phyloP scores from a whole-genome alignment of 768 basidiomycete genomes.

The Cystobasidium ongulense region DNA sequence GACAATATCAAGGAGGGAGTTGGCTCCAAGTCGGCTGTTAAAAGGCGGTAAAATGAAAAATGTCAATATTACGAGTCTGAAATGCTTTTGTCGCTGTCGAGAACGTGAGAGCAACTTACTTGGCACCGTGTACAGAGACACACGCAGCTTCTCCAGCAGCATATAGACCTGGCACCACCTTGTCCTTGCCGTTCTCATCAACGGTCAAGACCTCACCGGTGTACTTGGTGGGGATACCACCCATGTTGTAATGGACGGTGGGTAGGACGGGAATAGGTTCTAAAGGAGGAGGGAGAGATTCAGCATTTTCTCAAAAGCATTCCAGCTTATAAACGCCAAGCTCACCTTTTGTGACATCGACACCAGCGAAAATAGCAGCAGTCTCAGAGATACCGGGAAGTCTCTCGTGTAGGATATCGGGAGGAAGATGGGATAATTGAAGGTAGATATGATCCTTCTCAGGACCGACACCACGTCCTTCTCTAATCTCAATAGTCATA shows the following conservation, averaged over 20 bases:
- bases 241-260: slow-evolving; percentile 94
- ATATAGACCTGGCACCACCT: slow-evolving; percentile 90
- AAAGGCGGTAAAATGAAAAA: not conserved
- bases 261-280: slow-evolving; percentile 98
- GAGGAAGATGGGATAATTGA: slow-evolving; percentile 92
- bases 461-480: slow-evolving; percentile 96
- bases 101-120: slow-evolving; percentile 46
- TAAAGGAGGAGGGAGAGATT: not conserved
- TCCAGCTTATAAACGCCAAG: not conserved
- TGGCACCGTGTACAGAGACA: slow-evolving; percentile 97
- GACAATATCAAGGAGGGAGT: slow-evolving; percentile 96
- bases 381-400: slow-evolving; percentile 99
- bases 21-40: slow-evolving; percentile 77
- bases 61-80: no score
- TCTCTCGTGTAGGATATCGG: slow-evolving; percentile 90
- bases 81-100: not conserved
- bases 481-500: slow-evolving; percentile 97
- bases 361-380: slow-evolving; percentile 95
- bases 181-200: slow-evolving; percentile 81
- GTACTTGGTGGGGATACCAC: slow-evolving; percentile 97
- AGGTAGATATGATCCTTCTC: slow-evolving; percentile 96
- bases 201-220: slow-evolving; percentile 91
- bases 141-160: slow-evolving; percentile 98
- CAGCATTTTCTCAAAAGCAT: not conserved
- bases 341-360: slow-evolving; percentile 80